phyloP scores from a whole-genome alignment of 257 asterid genomes.

The Ilex aquifolium region DNA sequence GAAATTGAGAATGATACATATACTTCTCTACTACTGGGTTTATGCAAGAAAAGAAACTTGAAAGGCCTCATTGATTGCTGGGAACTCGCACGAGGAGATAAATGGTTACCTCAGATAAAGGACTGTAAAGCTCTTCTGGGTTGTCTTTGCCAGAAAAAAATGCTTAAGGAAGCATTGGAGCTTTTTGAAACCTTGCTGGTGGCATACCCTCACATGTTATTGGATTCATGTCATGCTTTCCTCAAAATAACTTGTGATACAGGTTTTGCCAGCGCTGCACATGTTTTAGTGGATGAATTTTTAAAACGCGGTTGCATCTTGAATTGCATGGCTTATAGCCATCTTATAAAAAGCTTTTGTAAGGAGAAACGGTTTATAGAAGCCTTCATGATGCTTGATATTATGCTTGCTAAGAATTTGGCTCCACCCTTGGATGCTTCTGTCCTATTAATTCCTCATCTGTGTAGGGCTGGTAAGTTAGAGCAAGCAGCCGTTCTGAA shows the following conservation, averaged over 20 bases:
- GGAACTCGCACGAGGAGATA: slow-evolving; percentile 38
- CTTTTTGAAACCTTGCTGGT: slow-evolving; percentile 37
- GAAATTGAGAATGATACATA: slow-evolving; percentile 40
- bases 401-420: slow-evolving; percentile 39
- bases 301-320: slow-evolving; percentile 15
- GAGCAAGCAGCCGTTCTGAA: slow-evolving; percentile 49
- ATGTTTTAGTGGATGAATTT: slow-evolving; percentile 41
- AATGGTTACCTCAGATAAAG: slow-evolving; percentile 60
- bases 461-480: slow-evolving; percentile 38
- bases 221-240: slow-evolving; percentile 23
- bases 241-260: slow-evolving; percentile 44
- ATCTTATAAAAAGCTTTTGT: slow-evolving; percentile 45
- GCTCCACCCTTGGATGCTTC: slow-evolving; percentile 39
- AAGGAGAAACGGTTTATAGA: slow-evolving; percentile 46
- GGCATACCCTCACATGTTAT: slow-evolving; percentile 17
- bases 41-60: slow-evolving; percentile 54
- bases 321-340: slow-evolving; percentile 32
- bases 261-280: slow-evolving; percentile 43
- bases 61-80: slow-evolving; percentile 34
- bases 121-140: slow-evolving; percentile 43
- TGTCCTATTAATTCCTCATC: slow-evolving; percentile 37
- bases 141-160: slow-evolving; percentile 42
- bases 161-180: slow-evolving; percentile 52
- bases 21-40: slow-evolving; percentile 37
- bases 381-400: slow-evolving; percentile 38